A percentile compares a stretch with the other conserved stretches of the same genome.
phyloP scores from a whole-genome alignment of 768 basidiomycete species.

The Lactarius akahatsu region DNA sequence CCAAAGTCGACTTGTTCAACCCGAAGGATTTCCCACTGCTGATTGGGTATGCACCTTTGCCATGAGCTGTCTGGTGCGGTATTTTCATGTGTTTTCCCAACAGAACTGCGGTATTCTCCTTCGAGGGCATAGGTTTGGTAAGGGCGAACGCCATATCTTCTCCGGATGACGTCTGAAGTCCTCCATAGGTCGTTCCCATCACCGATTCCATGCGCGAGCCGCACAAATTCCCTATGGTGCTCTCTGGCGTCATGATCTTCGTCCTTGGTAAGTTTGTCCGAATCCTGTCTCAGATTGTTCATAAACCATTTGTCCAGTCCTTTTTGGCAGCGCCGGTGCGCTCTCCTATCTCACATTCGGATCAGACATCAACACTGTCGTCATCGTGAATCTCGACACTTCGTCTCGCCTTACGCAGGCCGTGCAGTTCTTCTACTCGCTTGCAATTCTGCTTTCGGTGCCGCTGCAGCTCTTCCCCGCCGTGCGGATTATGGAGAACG shows the following conservation, averaged over 20 bases:
- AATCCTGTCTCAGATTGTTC: conserved; percentile 6
- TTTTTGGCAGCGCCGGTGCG: conserved; percentile 86
- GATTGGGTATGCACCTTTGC: conserved; percentile 61
- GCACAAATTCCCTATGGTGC: conserved; percentile 81
- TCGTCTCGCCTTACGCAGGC: conserved; percentile 85
- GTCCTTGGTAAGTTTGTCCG: conserved; percentile 53
- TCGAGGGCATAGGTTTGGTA: conserved; percentile 94
- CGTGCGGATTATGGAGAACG: conserved; percentile 95
- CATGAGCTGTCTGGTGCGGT: neutral
- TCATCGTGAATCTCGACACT: conserved; percentile 89
- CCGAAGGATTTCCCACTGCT: conserved; percentile 85
- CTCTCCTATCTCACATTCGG: conserved; percentile 90
- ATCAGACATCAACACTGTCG: conserved; percentile 83
- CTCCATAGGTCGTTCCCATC: conserved; percentile 79
- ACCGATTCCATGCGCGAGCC: conserved; percentile 97
- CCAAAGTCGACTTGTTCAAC: conserved; percentile 86
- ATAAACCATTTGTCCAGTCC: conserved; percentile 42
- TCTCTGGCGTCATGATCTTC: conserved; percentile 91
- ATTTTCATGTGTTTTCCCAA: conserved; percentile 15
- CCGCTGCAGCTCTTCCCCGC: conserved; percentile 98
- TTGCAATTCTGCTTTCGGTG: conserved; percentile 88
- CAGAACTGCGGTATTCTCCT: conserved; percentile 96
- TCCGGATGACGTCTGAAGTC: conserved; percentile 6
- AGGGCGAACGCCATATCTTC: conserved; percentile 31
- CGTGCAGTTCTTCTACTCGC: conserved; percentile 86